Conservation (phyloP, 352 stramenopile genomes). For the Lagenidium sp. region DNA sequence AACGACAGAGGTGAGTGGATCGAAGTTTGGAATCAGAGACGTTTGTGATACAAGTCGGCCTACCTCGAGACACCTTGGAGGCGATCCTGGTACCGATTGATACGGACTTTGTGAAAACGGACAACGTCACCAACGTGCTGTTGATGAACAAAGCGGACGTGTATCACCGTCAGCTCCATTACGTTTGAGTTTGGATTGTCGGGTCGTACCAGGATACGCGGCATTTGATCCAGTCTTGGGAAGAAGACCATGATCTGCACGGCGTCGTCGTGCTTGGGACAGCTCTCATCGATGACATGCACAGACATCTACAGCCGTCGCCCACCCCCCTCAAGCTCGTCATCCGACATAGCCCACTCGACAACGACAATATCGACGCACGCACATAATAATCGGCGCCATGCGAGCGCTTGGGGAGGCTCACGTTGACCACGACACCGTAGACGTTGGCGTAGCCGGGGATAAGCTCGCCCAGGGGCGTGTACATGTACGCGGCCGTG, state of each 20-base stretch:
- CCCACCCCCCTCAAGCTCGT: too few species aligned
- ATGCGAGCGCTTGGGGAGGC: constrained; percentile 48
- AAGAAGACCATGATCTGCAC: constrained; percentile 66
- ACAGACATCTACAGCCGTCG: constrained; percentile 53
- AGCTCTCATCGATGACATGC: constrained; percentile 55
- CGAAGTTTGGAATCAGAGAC: too few species aligned
- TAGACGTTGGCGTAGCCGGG: constrained; percentile 52
- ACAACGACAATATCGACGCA: constrained; percentile 4
- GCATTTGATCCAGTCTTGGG: constrained; percentile 43
- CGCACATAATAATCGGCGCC: constrained; percentile 59
- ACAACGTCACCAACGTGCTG: constrained; percentile 71
- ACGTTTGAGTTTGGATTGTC: background rate
- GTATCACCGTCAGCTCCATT: background rate
- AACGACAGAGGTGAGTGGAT: too few species aligned
- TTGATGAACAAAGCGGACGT: background rate
- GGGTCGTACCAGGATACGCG: constrained; percentile 37
- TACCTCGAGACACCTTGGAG: constrained; percentile 51
- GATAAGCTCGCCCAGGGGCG: constrained; percentile 38
- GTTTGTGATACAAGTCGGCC: too few species aligned
- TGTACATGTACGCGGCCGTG: constrained; percentile 48
- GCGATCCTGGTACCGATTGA: constrained; percentile 48
- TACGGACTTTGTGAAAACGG: constrained; percentile 66
- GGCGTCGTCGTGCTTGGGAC: constrained; percentile 32
- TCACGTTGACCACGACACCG: constrained; percentile 66
- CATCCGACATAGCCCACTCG: too few species aligned